Evolutionary conservation across 2,329 filamentous ascomycete genomes (phyloP), one percentile per base, ranked within the genome.

Genomic region (Colletotrichum lupini): DNA sequence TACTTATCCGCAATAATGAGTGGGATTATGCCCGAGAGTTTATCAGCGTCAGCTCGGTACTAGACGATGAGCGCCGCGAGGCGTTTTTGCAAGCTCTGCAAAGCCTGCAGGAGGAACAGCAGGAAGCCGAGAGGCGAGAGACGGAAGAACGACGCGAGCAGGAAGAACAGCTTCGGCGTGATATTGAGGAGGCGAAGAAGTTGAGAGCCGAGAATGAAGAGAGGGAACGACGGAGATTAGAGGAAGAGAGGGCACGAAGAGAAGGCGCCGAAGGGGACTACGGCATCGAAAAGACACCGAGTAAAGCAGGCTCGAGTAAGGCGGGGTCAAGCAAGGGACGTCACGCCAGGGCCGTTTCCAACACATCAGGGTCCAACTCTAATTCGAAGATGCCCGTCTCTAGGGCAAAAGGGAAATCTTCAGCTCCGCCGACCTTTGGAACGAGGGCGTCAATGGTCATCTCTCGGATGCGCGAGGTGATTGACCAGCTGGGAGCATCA

Each of bases 21-120:
- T 99, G 97, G 97, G 94, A 98, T 72, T 98, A 98, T 78, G 95
- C 97, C 4, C 90, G 91, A 73, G 94, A 97, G 77, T 98, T 98
- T 81, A 97, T 98, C 79, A 91, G 88, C 78, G 91, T 95, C 79
- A 97, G 92, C 81, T 92, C 96, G 59, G 91, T 98, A 30, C 88
- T 99, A 1, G 96, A 98, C 81, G 96, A 98, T 65, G 97, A 98
- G 84, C 91, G 94, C 57, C 92, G 94, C 75, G 95, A 98, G 78
- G 92, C 94, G 0, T 98, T 98, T 81, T 84, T 97, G 19, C 93
- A 96, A 77, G 96, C 95, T 5, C 87, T 98, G 19, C 91, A 97
- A 80, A 92, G 91, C 66, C 86, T 98, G 35, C 93, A 93, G 77
- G 95, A 98, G 76, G 95, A 98, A 79, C 94, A 94, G 79, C 89